These are phyloP conservation scores for Gillenia trifoliata DNA, from an alignment of 306 rosid species.

Conservation along the genomic window DNA sequence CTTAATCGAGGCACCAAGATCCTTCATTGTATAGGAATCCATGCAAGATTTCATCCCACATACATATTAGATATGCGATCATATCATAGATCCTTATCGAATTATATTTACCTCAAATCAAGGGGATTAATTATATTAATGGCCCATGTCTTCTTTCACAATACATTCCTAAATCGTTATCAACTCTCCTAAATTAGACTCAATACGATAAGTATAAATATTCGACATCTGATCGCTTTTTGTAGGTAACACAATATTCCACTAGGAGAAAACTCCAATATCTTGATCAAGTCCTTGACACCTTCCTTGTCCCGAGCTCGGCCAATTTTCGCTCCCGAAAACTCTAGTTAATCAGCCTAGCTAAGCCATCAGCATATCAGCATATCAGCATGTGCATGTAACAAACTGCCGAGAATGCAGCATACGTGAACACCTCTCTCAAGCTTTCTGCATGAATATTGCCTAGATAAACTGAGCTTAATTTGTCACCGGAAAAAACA, in stretches of 20 bases:
- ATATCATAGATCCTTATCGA: background rate
- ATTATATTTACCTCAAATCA: background rate
- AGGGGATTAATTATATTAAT: background rate
- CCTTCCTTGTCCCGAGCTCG: background rate
- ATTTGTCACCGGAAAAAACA: background rate
- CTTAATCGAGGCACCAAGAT: too few relatives aligned
- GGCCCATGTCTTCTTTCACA: background rate
- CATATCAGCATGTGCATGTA: constrained; percentile 6
- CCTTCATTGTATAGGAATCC: too few relatives aligned
- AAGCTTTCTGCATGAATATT: background rate
- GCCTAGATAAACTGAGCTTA: background rate
- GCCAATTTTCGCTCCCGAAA: background rate
- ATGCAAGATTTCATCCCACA: too few relatives aligned
- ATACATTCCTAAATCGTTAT: background rate
- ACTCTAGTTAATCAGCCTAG: background rate
- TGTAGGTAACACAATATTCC: background rate
- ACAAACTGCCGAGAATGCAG: constrained; percentile 25
- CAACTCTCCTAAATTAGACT: background rate
- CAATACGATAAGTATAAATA: too few relatives aligned
- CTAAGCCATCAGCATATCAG: background rate
- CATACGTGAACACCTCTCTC: constrained; percentile 16
- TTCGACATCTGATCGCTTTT: background rate
- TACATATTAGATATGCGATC: too few relatives aligned
- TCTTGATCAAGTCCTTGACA: background rate
- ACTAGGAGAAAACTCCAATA: background rate